These are phyloP conservation scores for Pistacia integerrima DNA, from an alignment of 345 rosid species.

Conservation along the genomic window DNA sequence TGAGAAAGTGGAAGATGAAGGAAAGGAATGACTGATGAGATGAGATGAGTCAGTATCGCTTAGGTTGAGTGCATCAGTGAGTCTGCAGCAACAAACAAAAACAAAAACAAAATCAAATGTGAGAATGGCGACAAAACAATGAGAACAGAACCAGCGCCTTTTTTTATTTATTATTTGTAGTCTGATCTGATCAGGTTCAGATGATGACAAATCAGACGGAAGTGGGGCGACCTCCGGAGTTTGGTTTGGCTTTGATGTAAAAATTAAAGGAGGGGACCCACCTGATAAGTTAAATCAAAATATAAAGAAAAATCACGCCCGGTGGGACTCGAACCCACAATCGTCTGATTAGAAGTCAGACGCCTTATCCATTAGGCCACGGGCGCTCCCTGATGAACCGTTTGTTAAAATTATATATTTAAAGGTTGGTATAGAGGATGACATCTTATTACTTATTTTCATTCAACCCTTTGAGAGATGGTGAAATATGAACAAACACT, in stretches of 20 bases:
- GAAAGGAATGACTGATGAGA: background rate
- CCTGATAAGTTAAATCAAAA: no score
- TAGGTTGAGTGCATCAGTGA: background rate
- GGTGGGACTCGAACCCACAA: slow-evolving; percentile 95
- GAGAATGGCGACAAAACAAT: no score
- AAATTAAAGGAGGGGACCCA: background rate
- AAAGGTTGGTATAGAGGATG: no score
- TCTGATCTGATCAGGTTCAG: background rate
- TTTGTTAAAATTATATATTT: no score
- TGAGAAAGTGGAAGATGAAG: no score
- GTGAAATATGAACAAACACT: no score
- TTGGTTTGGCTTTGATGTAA: background rate
- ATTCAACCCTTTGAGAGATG: no score
- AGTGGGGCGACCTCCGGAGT: background rate
- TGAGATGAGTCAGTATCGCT: background rate
- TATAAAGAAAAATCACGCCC: slow-evolving; percentile 38
- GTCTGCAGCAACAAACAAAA: background rate
- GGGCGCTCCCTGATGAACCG: slow-evolving; percentile 29
- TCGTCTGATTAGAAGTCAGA: slow-evolving; percentile 88
- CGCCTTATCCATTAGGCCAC: slow-evolving; percentile 94
- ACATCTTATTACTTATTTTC: no score
- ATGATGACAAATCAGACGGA: background rate
- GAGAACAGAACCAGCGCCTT: slow-evolving; percentile 5
- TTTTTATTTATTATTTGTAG: background rate
- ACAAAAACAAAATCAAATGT: background rate